These are phyloP conservation scores for Lippia alba DNA, from an alignment of 305 asterid genomes.

Conservation along the genomic window DNA sequence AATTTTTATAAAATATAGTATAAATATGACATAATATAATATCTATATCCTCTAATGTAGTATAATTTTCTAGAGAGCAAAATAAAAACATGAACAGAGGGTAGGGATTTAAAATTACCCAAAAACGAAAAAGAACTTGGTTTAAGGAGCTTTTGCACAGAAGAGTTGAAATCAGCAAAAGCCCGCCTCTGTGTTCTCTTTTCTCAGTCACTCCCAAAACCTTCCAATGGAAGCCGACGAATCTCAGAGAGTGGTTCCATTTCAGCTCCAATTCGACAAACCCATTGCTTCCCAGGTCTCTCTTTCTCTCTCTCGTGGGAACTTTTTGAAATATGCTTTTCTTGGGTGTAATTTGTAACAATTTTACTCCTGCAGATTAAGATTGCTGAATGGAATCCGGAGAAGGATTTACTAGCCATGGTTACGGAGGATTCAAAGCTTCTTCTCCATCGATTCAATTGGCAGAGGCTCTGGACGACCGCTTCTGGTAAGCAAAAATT, in stretches of 20 bases:
- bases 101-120: too few species aligned
- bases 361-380: conserved; percentile 61
- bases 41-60: too few species aligned
- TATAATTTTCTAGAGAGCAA: too few species aligned
- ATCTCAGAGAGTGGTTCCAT: conserved; percentile 57
- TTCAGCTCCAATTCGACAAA: conserved; percentile 94
- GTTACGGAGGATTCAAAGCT: conserved; percentile 89
- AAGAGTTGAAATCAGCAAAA: background rate
- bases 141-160: too few species aligned
- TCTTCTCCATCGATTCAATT: conserved; percentile 94
- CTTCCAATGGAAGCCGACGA: conserved; percentile 65
- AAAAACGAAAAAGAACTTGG: too few species aligned
- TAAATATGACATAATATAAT: too few species aligned
- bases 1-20: too few species aligned
- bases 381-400: conserved; percentile 98
- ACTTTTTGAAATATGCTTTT: conserved; percentile 1
- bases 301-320: background rate
- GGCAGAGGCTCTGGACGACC: conserved; percentile 97
- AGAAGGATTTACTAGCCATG: conserved; percentile 92
- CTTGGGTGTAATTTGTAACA: conserved; percentile 25
- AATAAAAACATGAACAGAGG: too few species aligned
- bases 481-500: conserved; percentile 62
- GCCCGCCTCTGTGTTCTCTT: conserved; percentile 35
- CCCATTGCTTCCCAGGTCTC: conserved; percentile 83
- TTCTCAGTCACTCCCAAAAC: conserved; percentile 19